Base-by-base conservation (phyloP, 1,139 yeast species). In the Debaryomyces sp. region DNA sequence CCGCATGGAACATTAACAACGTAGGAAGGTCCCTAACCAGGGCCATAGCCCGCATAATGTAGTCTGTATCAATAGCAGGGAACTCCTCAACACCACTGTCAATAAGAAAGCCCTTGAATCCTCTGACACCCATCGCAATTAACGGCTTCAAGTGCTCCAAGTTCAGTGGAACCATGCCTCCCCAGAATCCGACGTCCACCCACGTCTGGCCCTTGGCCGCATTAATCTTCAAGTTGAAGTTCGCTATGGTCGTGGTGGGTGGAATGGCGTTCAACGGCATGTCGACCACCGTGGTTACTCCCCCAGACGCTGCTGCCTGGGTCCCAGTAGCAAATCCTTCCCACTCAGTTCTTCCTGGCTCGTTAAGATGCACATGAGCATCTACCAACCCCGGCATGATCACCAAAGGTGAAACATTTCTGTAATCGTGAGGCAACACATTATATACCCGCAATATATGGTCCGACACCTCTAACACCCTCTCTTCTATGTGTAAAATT, bases 111-210 rank as follows among this genome's bases (percentile, higher is more conserved):
- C 96, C 94, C 64, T 91, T 91, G 71, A 91, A 91, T 0, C 97
- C 97, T 47, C 96, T 77, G 3, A 91, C 96, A 41, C 97, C 97
- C 60, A 89, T 85, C 49, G 82, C 68, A 50, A 90, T 84, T 56
- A 92, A 76, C 0, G 96, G 96, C 22, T 79, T 73, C 55, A 91
- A 74, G 55, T 89, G 84, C 10, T 78, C 70, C 50, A 85, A 64
- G 65, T 92, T 92, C 50, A 77, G 79, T 4, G 97, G 98, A 34
- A 92, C 80, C 54, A 91, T 71, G 0, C 97, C 98, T 47, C 97
- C 98, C 97, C 97, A 92, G 66, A 92, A 91, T 0, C 91, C 97
- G 10, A 89, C 91, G 62, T 92, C 97, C 33, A 89, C 95, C 96
- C 96, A 91, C 51, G 92, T 81, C 65, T 91, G 88, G 46, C 83